A percentile compares a stretch with the other conserved stretches of the same genome.
Evolutionary conservation across 1,139 yeast species (phyloP).

Genomic region (Martiniozyma asiatica): DNA sequence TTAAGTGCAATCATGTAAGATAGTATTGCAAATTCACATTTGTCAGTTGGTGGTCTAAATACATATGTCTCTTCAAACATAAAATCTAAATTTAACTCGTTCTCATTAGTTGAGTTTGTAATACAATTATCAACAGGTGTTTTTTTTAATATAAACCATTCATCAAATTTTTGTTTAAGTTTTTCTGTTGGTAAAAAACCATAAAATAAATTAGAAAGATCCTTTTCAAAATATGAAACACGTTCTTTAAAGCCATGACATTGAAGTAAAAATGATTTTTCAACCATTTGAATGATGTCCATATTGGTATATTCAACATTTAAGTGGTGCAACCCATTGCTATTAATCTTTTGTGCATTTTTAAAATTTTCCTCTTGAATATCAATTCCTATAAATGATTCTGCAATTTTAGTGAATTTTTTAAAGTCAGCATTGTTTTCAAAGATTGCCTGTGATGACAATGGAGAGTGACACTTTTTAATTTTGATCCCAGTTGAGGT

Average conservation of each 20-base stretch:
- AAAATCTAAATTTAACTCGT: background rate
- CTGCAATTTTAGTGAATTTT: background rate
- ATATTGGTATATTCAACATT: no score
- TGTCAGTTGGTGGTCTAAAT: conserved; percentile 7
- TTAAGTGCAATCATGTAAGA: conserved; percentile 9
- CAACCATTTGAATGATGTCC: background rate
- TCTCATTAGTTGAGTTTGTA: background rate
- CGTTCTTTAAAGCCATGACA: conserved; percentile 1
- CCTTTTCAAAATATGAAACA: background rate
- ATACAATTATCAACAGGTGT: no score
- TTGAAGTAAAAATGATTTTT: background rate
- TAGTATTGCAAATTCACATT: conserved; percentile 4
- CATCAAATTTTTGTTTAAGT: background rate
- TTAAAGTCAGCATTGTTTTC: background rate
- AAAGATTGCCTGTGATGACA: conserved; percentile 1
- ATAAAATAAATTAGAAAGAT: conserved; percentile 1
- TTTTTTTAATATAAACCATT: background rate
- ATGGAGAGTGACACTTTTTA: conserved; percentile 1
- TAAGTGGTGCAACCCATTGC: no score
- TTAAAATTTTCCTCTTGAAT: no score
- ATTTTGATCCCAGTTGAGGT: background rate
- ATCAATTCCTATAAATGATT: background rate
- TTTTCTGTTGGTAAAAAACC: background rate
- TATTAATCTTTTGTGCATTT: no score
- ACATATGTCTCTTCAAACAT: background rate